Base-by-base conservation (phyloP, 1,284 basidiomycete species). In the Heterobasidion parviporum region DNA sequence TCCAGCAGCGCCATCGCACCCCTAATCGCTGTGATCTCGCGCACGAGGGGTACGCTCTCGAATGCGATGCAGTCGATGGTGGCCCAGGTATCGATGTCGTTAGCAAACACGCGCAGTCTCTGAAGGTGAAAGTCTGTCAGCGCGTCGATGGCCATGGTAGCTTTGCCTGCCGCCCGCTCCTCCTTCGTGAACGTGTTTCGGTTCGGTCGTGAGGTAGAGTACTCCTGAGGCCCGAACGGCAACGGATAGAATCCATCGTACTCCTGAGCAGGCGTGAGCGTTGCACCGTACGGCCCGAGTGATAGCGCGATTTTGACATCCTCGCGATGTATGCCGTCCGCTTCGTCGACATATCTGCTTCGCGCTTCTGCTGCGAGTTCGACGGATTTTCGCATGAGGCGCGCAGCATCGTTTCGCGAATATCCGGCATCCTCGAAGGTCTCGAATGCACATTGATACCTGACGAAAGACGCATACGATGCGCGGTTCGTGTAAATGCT, bases 211-310 rank as follows among this genome's bases (percentile, higher is more conserved):
- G 61, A 64, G 1, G 65, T 49, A 0, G 65, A 63, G 59, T 72
- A 78, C 1, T 64, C 74, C 54, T 67, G 69, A 0, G 87, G 89
- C 0, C 89, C 89, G 61, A 80, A 89, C 0, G 88, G 88, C 0
- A 85, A 82, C 1, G 89, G 87, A 63, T 90, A 92, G 59, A 80
- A 73, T 6, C 87, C 89, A 57, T 78, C 75, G 63, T 85, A 92
- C 65, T 92, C 89, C 62, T 90, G 85, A 33, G 84, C 79, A 0
- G 85, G 83, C 6, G 69, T 67, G 14, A 90, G 72, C 1, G 80
- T 83, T 1, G 87, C 83, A 41, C 90, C 89, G 62, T 80, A 91
- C 0, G 88, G 83, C 8, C 90, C 89, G 16, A 92, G 70, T 4
- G 87, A 87, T 3, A 93, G 74, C 0, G 80, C 85, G 49, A 91